These are phyloP conservation scores for Populus tomentosa DNA, from an alignment of 441 rosid genomes.

Conservation along the genomic window DNA sequence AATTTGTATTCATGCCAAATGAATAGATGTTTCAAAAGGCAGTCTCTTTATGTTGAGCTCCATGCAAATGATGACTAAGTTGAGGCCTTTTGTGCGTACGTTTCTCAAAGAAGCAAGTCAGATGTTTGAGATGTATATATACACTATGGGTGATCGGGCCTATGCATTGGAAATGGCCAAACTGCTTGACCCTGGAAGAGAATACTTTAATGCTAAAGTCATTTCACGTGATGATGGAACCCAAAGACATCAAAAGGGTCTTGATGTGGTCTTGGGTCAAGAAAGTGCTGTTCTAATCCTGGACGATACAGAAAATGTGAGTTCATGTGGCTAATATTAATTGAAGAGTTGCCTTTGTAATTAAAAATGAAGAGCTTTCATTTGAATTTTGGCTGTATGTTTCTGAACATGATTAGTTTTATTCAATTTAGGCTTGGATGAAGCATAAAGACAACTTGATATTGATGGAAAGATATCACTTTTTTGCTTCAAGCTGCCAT, in stretches of 20 bases:
- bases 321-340: constrained; percentile 15
- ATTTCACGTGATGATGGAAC: constrained; percentile 95
- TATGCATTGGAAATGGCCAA: constrained; percentile 89
- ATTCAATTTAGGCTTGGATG: constrained; percentile 55
- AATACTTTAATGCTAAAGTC: constrained; percentile 57
- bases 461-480: constrained; percentile 79
- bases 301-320: constrained; percentile 85
- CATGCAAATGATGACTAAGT: constrained; percentile 73
- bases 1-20: constrained; percentile 12
- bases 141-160: constrained; percentile 78
- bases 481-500: constrained; percentile 74
- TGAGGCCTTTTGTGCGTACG: constrained; percentile 69
- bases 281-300: constrained; percentile 86
- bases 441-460: constrained; percentile 81
- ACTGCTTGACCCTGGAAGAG: constrained; percentile 68
- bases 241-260: constrained; percentile 72
- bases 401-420: constrained; percentile 22
- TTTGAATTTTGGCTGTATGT: neutral
- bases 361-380: neutral
- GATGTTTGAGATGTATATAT: constrained; percentile 76
- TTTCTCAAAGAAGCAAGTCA: constrained; percentile 73
- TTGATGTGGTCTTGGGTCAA: constrained; percentile 83
- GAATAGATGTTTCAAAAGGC: constrained; percentile 49
- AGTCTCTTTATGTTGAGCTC: constrained; percentile 54
- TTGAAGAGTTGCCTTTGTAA: neutral